Conservation (phyloP, 352 stramenopile genomes). For the Phytophthora boehmeriae region DNA sequence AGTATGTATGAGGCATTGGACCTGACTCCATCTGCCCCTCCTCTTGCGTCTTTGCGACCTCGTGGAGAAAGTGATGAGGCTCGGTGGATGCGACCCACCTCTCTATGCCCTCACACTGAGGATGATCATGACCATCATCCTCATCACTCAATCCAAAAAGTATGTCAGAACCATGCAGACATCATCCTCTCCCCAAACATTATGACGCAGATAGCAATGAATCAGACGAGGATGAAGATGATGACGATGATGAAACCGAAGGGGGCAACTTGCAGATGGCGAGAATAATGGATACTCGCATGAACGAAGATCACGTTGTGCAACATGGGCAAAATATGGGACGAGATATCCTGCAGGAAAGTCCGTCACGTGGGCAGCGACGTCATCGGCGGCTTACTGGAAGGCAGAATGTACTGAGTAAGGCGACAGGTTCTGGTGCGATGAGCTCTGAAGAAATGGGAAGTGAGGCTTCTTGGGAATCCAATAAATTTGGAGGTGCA, state of each 20-base stretch:
- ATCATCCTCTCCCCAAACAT: constrained; percentile 5
- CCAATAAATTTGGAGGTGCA: background rate
- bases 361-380: constrained; percentile 3
- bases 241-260: constrained; percentile 9
- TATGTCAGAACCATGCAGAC: constrained; percentile 21
- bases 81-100: constrained; percentile 9
- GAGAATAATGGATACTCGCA: no score
- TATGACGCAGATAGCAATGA: constrained; percentile 3
- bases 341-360: background rate
- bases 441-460: constrained; percentile 4
- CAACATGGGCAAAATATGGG: no score
- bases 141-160: constrained; percentile 24
- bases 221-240: constrained; percentile 16
- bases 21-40: constrained; percentile 52
- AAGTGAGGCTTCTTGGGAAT: constrained; percentile 1
- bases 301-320: background rate
- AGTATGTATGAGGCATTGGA: constrained; percentile 53
- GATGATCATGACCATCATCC: constrained; percentile 1
- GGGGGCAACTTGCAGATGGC: background rate
- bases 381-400: constrained; percentile 17
- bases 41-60: constrained; percentile 19
- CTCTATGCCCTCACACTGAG: background rate
- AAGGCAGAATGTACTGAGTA: background rate
- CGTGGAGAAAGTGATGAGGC: constrained; percentile 18
- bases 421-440: no score